Percentiles rank a stretch among this genome's conserved stretches.
Conservation (phyloP, 306 rosid genomes). For the Alnus glutinosa region DNA sequence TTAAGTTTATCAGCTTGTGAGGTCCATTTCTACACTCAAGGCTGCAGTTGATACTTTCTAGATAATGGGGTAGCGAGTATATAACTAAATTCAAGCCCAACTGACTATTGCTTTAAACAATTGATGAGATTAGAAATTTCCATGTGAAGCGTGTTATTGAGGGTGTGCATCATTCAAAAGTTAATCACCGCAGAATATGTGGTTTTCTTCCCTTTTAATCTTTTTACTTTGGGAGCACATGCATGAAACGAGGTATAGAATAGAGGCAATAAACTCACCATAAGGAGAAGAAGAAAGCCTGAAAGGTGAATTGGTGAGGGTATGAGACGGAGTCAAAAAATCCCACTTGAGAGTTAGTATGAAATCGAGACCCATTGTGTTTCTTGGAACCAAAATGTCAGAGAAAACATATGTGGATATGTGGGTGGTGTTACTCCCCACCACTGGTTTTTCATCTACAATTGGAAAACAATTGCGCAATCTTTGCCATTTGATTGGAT, state of each 20-base stretch:
- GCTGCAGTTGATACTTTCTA: background rate
- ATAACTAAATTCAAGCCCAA: background rate
- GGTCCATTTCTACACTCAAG: no score
- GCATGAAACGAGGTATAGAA: background rate
- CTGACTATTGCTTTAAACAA: background rate
- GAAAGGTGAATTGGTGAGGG: conserved; percentile 44
- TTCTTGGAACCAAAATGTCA: conserved; percentile 19
- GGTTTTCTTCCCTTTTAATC: background rate
- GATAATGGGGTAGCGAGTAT: background rate
- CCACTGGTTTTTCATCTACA: conserved; percentile 48
- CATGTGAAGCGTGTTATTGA: background rate
- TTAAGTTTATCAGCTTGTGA: background rate
- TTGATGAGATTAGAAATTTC: background rate
- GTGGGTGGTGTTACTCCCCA: conserved; percentile 40
- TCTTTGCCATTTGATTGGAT: no score
- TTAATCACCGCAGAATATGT: background rate
- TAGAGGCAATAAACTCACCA: conserved; percentile 43
- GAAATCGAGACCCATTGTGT: conserved; percentile 68
- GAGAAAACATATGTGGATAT: conserved; percentile 26
- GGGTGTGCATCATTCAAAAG: background rate
- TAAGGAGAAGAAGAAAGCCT: conserved; percentile 54
- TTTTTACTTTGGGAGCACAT: background rate
- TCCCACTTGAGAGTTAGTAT: conserved; percentile 53
- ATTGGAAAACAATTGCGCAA: background rate
- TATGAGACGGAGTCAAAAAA: conserved; percentile 48